Evolutionary conservation across 2,329 filamentous ascomycete genomes (phyloP).

Genomic region (Canariomyces notabilis): DNA sequence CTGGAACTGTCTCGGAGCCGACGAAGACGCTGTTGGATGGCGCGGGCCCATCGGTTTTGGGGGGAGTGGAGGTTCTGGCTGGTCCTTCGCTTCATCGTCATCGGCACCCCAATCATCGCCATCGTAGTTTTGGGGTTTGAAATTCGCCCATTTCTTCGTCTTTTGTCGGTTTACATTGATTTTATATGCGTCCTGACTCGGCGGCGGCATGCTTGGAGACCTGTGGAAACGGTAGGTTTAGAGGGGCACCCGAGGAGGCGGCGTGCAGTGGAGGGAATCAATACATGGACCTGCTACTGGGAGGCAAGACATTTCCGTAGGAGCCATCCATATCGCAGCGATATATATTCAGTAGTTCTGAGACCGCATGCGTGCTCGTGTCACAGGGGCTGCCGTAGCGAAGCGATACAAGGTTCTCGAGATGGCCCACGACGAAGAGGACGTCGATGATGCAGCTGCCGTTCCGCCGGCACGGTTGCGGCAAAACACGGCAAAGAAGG

Average conservation of each 20-base stretch:
- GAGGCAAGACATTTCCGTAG: slow-evolving; percentile 30
- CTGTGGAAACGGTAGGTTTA: slow-evolving; percentile 17
- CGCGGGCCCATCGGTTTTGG: slow-evolving; percentile 23
- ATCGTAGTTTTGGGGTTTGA: slow-evolving; percentile 79
- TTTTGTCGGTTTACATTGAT: slow-evolving; percentile 84
- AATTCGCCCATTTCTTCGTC: slow-evolving; percentile 93
- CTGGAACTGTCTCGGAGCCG: slow-evolving; percentile 19
- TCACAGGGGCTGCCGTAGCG: not conserved
- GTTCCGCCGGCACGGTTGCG: slow-evolving; percentile 6
- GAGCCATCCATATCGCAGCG: slow-evolving; percentile 27
- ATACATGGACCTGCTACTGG: slow-evolving; percentile 26
- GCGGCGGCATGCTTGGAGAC: slow-evolving; percentile 20
- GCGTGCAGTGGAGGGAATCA: not conserved
- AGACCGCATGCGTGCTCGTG: slow-evolving; percentile 1
- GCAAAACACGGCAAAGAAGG: slow-evolving; percentile 12
- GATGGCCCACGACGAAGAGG: not conserved
- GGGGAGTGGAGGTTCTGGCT: slow-evolving; percentile 25
- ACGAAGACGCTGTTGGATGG: slow-evolving; percentile 12
- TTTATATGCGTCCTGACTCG: slow-evolving; percentile 52
- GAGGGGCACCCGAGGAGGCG: not conserved
- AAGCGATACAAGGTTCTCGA: not conserved
- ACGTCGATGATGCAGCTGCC: slow-evolving; percentile 4
- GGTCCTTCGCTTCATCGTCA: slow-evolving; percentile 56
- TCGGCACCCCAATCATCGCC: slow-evolving; percentile 89
- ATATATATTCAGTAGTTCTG: slow-evolving; percentile 4